phyloP scores from a whole-genome alignment of 108 stramenopile genomes.

The Skeletonema potamos region DNA sequence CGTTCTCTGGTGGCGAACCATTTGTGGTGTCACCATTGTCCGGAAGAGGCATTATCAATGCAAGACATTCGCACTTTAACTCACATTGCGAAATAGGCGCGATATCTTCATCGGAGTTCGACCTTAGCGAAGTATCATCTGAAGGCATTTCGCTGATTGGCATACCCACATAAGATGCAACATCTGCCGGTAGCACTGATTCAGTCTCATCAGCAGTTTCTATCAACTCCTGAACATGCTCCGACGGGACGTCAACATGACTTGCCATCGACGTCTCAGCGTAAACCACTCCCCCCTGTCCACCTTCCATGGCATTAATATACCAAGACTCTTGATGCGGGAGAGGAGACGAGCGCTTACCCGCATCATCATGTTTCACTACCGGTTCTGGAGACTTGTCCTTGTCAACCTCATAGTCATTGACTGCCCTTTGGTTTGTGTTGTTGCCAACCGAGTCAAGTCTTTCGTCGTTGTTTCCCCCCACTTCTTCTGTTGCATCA shows the following conservation, averaged over 20 bases:
- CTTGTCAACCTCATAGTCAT: constrained; percentile 30
- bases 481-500: not conserved
- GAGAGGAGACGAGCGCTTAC: not conserved
- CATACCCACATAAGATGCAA: constrained; percentile 22
- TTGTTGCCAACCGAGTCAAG: not conserved
- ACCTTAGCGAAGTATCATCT: constrained; percentile 5
- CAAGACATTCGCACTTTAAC: constrained; percentile 39
- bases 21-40: constrained; percentile 25
- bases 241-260: not conserved
- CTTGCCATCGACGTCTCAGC: not conserved
- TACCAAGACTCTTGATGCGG: constrained; percentile 51
- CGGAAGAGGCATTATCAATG: constrained; percentile 39
- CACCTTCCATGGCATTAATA: constrained; percentile 49
- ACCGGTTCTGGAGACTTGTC: constrained; percentile 43
- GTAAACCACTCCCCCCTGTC: constrained; percentile 38
- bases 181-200: not conserved
- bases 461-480: not conserved
- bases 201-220: not conserved
- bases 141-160: constrained; percentile 47
- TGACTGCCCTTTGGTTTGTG: not conserved
- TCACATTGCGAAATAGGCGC: constrained; percentile 18
- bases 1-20: constrained; percentile 28
- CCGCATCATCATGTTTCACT: not conserved
- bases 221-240: not conserved
- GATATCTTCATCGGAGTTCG: not conserved